These are phyloP conservation scores for Aspergillus fijiensis DNA, from an alignment of 2,329 filamentous ascomycete genomes.

Conservation along the genomic window DNA sequence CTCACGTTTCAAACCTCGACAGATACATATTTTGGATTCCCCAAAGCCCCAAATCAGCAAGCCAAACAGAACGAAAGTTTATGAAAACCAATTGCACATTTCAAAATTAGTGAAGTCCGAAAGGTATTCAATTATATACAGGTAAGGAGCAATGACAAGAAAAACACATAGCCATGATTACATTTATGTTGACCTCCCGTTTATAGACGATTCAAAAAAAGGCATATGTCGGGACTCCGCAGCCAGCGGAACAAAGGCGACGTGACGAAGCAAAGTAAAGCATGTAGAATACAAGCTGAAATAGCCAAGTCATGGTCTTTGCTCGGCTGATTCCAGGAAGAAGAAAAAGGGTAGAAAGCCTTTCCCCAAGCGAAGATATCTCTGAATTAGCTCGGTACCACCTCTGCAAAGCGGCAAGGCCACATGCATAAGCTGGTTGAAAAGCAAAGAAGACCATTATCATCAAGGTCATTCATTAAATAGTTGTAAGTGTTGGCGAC, in stretches of 20 bases:
- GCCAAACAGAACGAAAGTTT: too few relatives aligned
- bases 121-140: slow-evolving; percentile 9
- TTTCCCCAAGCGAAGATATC: slow-evolving; percentile 16
- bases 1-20: too few relatives aligned
- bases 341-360: slow-evolving; percentile 13
- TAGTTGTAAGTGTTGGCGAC: slow-evolving; percentile 20
- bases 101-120: slow-evolving; percentile 1
- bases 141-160: slow-evolving; percentile 6
- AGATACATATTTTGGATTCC: too few relatives aligned
- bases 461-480: slow-evolving; percentile 33
- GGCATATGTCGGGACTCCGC: slow-evolving; percentile 1
- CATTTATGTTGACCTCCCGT: slow-evolving; percentile 19
- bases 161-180: slow-evolving; percentile 20
- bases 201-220: slow-evolving; percentile 21
- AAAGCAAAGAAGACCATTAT: slow-evolving; percentile 25
- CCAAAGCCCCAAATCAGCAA: too few relatives aligned
- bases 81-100: neutral
- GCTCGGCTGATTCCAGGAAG: slow-evolving; percentile 11
- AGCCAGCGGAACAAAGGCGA: neutral
- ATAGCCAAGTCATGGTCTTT: slow-evolving; percentile 3
- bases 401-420: slow-evolving; percentile 18
- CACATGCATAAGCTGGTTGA: slow-evolving; percentile 25
- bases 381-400: slow-evolving; percentile 15
- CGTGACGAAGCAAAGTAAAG: slow-evolving; percentile 12
- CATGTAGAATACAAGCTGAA: slow-evolving; percentile 24